Percentiles rank a stretch among this genome's conserved stretches.
Conservation (phyloP, 1,139 yeast species). For the Candida tetrigidarum region DNA sequence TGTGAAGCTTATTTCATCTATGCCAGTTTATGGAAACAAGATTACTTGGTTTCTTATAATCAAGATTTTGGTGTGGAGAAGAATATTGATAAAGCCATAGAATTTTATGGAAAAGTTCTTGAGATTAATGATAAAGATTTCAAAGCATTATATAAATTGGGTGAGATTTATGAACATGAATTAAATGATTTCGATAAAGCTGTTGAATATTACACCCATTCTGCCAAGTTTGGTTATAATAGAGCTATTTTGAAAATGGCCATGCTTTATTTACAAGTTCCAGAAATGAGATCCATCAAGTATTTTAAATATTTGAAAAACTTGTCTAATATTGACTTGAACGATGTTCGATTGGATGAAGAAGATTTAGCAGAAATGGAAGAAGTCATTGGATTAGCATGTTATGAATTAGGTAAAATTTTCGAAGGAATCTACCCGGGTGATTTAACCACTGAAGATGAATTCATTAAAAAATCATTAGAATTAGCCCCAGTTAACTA, state of each 20-base stretch:
- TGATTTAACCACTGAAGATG: constrained; percentile 42
- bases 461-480: constrained; percentile 38
- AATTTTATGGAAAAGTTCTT: constrained; percentile 38
- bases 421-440: constrained; percentile 69
- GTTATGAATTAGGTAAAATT: constrained; percentile 64
- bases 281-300: constrained; percentile 38
- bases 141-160: constrained; percentile 43
- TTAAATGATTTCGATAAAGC: constrained; percentile 37
- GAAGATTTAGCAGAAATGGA: constrained; percentile 48
- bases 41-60: constrained; percentile 32
- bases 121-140: constrained; percentile 36
- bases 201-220: constrained; percentile 37
- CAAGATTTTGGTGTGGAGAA: constrained; percentile 44
- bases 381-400: constrained; percentile 47
- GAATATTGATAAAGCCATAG: constrained; percentile 34
- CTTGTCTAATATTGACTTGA: constrained; percentile 40
- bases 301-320: constrained; percentile 43
- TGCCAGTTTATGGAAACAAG: constrained; percentile 45
- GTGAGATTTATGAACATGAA: constrained; percentile 46
- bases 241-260: constrained; percentile 49
- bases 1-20: constrained; percentile 40
- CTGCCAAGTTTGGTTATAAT: constrained; percentile 49
- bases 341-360: constrained; percentile 38
- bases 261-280: constrained; percentile 40
- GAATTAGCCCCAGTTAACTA: constrained; percentile 53